Evolutionary conservation across 2,329 filamentous ascomycete genomes (phyloP).

Genomic region (Colletotrichum orbiculare): DNA sequence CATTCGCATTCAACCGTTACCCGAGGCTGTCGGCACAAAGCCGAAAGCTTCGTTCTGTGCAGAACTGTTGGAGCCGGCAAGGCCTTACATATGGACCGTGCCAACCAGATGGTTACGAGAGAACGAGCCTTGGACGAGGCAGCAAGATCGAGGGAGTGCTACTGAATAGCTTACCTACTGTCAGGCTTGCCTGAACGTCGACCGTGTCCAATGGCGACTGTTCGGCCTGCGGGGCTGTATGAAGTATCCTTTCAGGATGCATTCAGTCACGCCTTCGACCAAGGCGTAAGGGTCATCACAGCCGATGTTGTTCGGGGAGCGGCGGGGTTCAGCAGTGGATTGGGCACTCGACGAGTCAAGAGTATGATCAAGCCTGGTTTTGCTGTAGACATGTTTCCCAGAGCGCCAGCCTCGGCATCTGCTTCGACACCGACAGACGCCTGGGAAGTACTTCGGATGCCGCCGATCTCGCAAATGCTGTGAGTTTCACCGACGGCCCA

Average conservation of each 20-base stretch:
- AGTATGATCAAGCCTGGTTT: not conserved
- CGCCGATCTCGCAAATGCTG: too few species aligned
- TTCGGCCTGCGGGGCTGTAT: conserved; percentile 56
- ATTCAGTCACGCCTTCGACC: conserved; percentile 57
- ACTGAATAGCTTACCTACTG: too few species aligned
- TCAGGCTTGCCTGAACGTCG: conserved; percentile 52
- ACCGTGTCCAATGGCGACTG: conserved; percentile 61
- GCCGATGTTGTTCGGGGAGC: conserved; percentile 50
- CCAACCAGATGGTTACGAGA: conserved; percentile 62
- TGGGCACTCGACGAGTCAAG: conserved; percentile 14
- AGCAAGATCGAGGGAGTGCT: conserved; percentile 60
- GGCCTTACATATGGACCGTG: conserved; percentile 62
- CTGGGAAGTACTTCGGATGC: too few species aligned
- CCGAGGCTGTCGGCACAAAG: too few species aligned
- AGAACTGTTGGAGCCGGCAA: conserved; percentile 59
- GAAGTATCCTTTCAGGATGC: conserved; percentile 59
- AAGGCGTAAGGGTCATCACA: conserved; percentile 54
- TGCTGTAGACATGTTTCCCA: too few species aligned
- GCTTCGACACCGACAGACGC: not conserved
- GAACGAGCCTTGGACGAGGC: conserved; percentile 62
- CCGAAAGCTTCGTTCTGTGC: conserved; percentile 43
- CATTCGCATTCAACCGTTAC: conserved; percentile 52
- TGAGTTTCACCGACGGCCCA: too few species aligned
- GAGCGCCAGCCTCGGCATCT: not conserved
- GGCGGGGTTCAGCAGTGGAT: conserved; percentile 16